Conservation (phyloP, 345 rosid species). For the rapeseed (Brassica napus) region Da-Ae NC_063434.1:1679001-1679500, state of each 20-base stretch:
- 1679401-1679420: background rate
- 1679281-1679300: constrained; percentile 60
- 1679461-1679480: background rate
- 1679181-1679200: constrained; percentile 42
- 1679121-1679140: constrained; percentile 85
- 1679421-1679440: constrained; percentile 4
- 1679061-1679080: constrained; percentile 55
- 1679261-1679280: constrained; percentile 91
- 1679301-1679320: constrained; percentile 79
- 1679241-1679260: constrained; percentile 70
- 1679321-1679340: constrained; percentile 69
- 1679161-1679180: constrained; percentile 47
- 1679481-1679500: constrained; percentile 7
- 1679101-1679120: constrained; percentile 72
- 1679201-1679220: constrained; percentile 65
- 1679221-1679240: constrained; percentile 61
- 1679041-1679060: constrained; percentile 76
- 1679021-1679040: constrained; percentile 61
- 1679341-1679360: constrained; percentile 45
- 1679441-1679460: background rate
- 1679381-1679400: constrained; percentile 23
- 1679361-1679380: constrained; percentile 40
- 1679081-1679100: constrained; percentile 64
- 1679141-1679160: constrained; percentile 86
- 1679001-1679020: constrained; percentile 71